Base-by-base conservation (phyloP, 495 filamentous ascomycete genomes). In the Tetracladium setigerum region DNA sequence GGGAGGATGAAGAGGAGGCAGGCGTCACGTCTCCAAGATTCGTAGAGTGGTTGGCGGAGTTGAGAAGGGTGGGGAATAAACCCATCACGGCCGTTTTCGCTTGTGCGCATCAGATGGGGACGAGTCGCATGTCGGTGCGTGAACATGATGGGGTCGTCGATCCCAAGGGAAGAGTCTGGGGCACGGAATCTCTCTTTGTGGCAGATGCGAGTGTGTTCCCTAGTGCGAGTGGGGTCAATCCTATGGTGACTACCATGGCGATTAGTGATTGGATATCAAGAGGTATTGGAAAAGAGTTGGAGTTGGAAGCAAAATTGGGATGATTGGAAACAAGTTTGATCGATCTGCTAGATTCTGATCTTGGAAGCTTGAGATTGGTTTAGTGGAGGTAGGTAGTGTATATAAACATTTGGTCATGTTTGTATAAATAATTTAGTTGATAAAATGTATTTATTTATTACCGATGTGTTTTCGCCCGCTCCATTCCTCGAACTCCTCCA, bases 171-270 rank as follows among this genome's bases (percentile, higher is more conserved):
- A 74, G 71, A 54, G 87, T 92, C 3, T 95, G 87, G 87, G 89
- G 79, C 0, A 72, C 75, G 0, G 67, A 83, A 38, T 81, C 78
- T 0, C 49, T 95, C 54, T 92, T 83, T 58, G 80, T 95, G 2
- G 76, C 82, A 2, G 91, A 97, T 69, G 85, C 88, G 22, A 94
- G 87, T 53, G 81, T 95, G 0, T 89, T 95, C 52, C 91, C 91
- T 0, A 86, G 81, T 46, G 89, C 90, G 5, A 89, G 83, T 54
- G 91, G 91, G 5, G 89, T 94, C 10, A 95, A 95, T 61, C 91
- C 89, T 3, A 95, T 95, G 90, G 67, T 95, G 30, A 95, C 89
- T 37, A 83, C 74, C 46, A 92, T 95, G 89, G 87, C 81, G 2
- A 89, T 95, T 53, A 52, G 47, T 41, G 57, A 60, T 44, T 54